These are phyloP conservation scores for Xylaria multiplex DNA, from an alignment of 2,329 filamentous ascomycete genomes.

Conservation along the genomic window DNA sequence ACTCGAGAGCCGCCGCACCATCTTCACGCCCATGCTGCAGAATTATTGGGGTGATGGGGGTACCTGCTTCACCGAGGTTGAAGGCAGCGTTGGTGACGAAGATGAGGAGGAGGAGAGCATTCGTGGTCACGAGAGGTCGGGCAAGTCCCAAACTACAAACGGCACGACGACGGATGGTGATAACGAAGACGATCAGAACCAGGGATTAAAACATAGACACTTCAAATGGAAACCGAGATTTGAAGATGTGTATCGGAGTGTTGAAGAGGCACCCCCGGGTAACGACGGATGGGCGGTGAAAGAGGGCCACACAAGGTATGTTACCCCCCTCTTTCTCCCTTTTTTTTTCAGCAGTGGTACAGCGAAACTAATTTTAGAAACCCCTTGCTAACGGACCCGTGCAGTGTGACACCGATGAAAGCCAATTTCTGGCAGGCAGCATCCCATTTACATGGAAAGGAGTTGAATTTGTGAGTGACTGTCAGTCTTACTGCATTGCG, in stretches of 20 bases:
- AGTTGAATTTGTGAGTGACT: conserved; percentile 83
- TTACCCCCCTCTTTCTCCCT: conserved; percentile 26
- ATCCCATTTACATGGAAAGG: conserved; percentile 70
- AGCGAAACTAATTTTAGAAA: background rate
- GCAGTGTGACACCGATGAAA: conserved; percentile 86
- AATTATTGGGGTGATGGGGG: conserved; percentile 90
- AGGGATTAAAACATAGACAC: conserved; percentile 77
- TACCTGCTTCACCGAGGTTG: conserved; percentile 85
- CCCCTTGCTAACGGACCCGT: conserved; percentile 27
- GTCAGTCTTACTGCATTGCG: conserved; percentile 45
- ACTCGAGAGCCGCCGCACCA: conserved; percentile 74
- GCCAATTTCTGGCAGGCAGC: conserved; percentile 89
- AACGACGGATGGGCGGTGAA: conserved; percentile 95
- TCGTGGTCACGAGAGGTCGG: conserved; percentile 64
- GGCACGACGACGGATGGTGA: conserved; percentile 43
- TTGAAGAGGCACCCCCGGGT: conserved; percentile 80
- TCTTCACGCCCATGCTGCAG: conserved; percentile 89
- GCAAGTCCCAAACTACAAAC: conserved; percentile 43
- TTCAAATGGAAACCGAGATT: conserved; percentile 96
- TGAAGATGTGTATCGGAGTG: conserved; percentile 85
- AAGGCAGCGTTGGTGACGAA: conserved; percentile 70
- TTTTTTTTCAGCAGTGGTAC: background rate
- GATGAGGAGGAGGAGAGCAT: conserved; percentile 79
- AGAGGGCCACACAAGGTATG: conserved; percentile 84
- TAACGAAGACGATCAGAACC: conserved; percentile 48